Evolutionary conservation across 2,329 filamentous ascomycete genomes (phyloP), one percentile per base, ranked within the genome.

Genomic region (Verticillium nonalfalfae): DNA sequence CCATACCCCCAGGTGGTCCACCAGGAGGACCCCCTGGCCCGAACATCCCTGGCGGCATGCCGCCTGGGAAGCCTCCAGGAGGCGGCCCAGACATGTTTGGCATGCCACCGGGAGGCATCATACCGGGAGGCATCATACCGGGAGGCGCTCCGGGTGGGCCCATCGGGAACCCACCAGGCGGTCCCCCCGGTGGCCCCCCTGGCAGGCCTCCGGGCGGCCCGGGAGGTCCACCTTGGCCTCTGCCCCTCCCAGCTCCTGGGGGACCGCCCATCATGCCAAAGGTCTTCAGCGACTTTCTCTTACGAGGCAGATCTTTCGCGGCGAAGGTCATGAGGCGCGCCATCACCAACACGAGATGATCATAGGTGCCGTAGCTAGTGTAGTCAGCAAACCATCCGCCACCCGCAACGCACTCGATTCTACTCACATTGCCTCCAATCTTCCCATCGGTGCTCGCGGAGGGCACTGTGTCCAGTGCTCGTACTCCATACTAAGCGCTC

Each of bases 401-500:
- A 36, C 2, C 18, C 4, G 18, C 36, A 26, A 11, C 2, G 11
- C 10, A 36, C 5, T 9, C 4, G 14, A 58, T 2, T 31, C 15
- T 4, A 75, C 85, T 78, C 76, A 88, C 85, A 85, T 85, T 10
- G 91, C 90, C 69, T 93, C 89, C 4, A 89, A 77, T 63, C 85
- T 87, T 18, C 91, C 92, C 54, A 97, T 81, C 1, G 90, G 89
- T 10, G 90, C 90, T 70, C 95, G 84, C 4, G 95, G 95, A 45
- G 91, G 91, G 70, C 93, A 96, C 69, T 94, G 89, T n/a, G 86
- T 87, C 91, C 92, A 97, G 64, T 85, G 80, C 34, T 87, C 81
- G 71, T 90, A 96, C 54, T 92, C 87, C 80, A 96, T 87, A 64
- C 92, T 96, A 59, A 7, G 45, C 11, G 26, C 11, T 50, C 18